phyloP scores from a whole-genome alignment of 495 filamentous ascomycete genomes.

The Trichocladium uniseriatum region DNA sequence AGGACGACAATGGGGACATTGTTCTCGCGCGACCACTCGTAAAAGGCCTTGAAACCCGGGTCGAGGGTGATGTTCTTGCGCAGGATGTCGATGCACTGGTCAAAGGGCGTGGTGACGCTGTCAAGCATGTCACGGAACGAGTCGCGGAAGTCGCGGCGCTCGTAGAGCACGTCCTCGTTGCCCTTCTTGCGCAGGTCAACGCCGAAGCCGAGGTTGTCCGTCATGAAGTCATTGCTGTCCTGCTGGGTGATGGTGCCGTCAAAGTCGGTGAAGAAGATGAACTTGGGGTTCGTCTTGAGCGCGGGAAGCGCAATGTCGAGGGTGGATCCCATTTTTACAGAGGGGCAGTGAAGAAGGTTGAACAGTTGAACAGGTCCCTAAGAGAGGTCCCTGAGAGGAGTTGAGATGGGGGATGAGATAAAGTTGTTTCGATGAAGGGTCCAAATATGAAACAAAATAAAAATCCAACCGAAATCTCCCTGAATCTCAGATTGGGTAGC shows the following conservation, averaged over 20 bases:
- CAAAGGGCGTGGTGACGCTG: constrained; percentile 64
- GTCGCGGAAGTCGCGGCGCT: constrained; percentile 64
- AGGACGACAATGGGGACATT: constrained; percentile 89
- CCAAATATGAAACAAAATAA: too few relatives aligned
- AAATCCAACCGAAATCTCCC: too few relatives aligned
- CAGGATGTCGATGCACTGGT: constrained; percentile 66
- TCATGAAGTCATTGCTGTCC: constrained; percentile 92
- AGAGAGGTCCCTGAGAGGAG: background rate
- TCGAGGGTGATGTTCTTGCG: constrained; percentile 80
- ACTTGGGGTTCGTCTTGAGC: constrained; percentile 60
- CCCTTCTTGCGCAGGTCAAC: constrained; percentile 50
- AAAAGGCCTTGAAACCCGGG: constrained; percentile 76
- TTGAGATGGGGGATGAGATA: too few relatives aligned
- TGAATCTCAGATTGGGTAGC: background rate
- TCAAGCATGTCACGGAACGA: constrained; percentile 84
- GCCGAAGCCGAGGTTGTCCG: constrained; percentile 85
- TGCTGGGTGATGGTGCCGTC: constrained; percentile 89
- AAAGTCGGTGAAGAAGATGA: constrained; percentile 97
- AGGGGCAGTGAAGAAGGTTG: background rate
- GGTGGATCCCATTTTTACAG: constrained; percentile 22
- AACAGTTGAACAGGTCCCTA: too few relatives aligned
- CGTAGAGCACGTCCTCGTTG: constrained; percentile 63
- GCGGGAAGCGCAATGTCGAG: constrained; percentile 32
- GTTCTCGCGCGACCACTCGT: constrained; percentile 64
- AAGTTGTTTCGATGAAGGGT: too few relatives aligned